Conservation (phyloP, 1,139 yeast genomes). For the Kodamaea arcana region DNA sequence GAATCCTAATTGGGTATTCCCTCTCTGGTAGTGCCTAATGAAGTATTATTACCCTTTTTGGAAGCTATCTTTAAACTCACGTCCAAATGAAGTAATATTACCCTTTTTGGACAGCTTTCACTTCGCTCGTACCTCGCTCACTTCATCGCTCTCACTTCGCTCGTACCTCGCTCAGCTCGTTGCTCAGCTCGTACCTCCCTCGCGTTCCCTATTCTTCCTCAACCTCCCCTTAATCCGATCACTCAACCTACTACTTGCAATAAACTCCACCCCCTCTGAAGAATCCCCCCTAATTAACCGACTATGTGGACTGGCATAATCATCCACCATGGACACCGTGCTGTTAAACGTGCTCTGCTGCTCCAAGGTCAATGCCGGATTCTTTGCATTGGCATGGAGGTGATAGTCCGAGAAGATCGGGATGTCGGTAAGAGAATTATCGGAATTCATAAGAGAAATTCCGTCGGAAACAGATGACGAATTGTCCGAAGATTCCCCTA, state of each 20-base stretch:
- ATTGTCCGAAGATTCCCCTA: conserved; percentile 8
- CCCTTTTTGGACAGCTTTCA: too few species aligned
- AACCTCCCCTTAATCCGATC: conserved; percentile 35
- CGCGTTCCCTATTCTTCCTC: conserved; percentile 28
- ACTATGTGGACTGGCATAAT: conserved; percentile 15
- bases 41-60: too few species aligned
- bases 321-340: conserved; percentile 28
- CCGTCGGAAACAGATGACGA: conserved; percentile 48
- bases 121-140: too few species aligned
- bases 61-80: too few species aligned
- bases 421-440: conserved; percentile 50
- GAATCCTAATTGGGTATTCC: too few species aligned
- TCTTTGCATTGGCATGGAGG: conserved; percentile 33
- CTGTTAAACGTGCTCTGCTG: conserved; percentile 26
- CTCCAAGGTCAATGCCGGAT: conserved; percentile 21
- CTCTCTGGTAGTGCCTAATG: too few species aligned
- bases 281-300: conserved; percentile 21
- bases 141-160: too few species aligned
- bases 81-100: too few species aligned
- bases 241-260: conserved; percentile 24
- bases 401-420: conserved; percentile 51
- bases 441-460: conserved; percentile 50
- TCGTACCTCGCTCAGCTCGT: too few species aligned
- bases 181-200: too few species aligned
- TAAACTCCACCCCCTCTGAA: conserved; percentile 33